phyloP scores from a whole-genome alignment of 164 flowering plant species.

The Cinnamomum micranthum region DNA sequence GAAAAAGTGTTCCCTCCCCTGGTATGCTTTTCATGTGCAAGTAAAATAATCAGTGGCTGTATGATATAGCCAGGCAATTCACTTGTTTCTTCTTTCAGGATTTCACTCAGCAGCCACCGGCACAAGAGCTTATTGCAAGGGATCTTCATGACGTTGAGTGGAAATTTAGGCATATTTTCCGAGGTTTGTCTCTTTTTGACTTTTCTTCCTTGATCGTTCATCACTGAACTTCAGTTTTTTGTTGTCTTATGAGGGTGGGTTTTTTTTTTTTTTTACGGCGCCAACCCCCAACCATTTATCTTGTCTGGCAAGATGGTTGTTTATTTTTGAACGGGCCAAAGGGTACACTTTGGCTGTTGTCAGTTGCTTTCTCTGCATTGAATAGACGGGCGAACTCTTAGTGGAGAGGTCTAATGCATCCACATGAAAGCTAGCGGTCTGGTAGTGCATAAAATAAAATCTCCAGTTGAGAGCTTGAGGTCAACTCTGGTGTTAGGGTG shows the following conservation, averaged over 20 bases:
- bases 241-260: background rate
- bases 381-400: no score
- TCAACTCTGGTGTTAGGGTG: no score
- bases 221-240: background rate
- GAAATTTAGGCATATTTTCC: constrained; percentile 87
- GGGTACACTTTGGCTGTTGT: background rate
- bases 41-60: background rate
- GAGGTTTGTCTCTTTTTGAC: constrained; percentile 36
- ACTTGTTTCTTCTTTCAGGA: constrained; percentile 38
- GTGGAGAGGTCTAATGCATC: no score
- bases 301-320: background rate
- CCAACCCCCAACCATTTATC: background rate
- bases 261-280: background rate
- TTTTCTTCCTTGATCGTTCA: no score
- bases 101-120: constrained; percentile 85
- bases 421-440: no score
- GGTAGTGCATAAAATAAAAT: no score
- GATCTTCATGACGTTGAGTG: constrained; percentile 92
- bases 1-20: constrained; percentile 91
- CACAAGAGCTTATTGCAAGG: constrained; percentile 84
- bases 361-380: no score
- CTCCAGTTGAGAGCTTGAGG: no score
- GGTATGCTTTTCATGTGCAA: constrained; percentile 32
- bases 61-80: background rate
- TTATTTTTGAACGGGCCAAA: background rate